Conservation (phyloP, 1,284 basidiomycete genomes). For the Porodaedalea pini region DNA sequence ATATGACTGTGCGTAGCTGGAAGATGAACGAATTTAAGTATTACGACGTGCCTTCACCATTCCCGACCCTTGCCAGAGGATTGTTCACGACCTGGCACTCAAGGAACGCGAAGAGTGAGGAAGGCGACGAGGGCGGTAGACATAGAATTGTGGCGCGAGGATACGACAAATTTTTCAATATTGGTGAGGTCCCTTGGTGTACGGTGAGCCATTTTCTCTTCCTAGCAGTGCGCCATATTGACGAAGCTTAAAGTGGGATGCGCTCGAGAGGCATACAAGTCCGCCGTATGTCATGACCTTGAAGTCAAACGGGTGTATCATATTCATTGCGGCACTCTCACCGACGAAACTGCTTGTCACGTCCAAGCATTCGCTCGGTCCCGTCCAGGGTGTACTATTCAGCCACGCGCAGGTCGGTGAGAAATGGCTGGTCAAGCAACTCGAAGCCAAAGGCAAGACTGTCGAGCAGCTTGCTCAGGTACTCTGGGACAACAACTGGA, state of each 20-base stretch:
- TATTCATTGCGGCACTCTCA: constrained; percentile 89
- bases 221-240: neutral
- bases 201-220: constrained; percentile 51
- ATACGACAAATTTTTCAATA: constrained; percentile 99
- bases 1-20: constrained; percentile 73
- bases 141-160: constrained; percentile 86
- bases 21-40: constrained; percentile 97
- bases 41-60: constrained; percentile 82
- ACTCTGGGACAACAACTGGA: constrained; percentile 85
- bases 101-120: constrained; percentile 26
- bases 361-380: constrained; percentile 88
- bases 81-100: constrained; percentile 65
- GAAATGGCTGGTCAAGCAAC: constrained; percentile 77
- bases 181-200: constrained; percentile 93
- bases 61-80: constrained; percentile 88
- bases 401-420: constrained; percentile 81
- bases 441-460: constrained; percentile 61
- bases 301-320: constrained; percentile 98
- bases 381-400: constrained; percentile 33
- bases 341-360: constrained; percentile 78
- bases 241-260: constrained; percentile 61
- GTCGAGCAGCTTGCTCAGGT: constrained; percentile 70
- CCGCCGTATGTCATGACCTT: constrained; percentile 87
- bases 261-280: constrained; percentile 67
- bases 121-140: constrained; percentile 22